phyloP scores from a whole-genome alignment of 2,329 filamentous ascomycete genomes.

The Coniochaeta prunicola region DNA sequence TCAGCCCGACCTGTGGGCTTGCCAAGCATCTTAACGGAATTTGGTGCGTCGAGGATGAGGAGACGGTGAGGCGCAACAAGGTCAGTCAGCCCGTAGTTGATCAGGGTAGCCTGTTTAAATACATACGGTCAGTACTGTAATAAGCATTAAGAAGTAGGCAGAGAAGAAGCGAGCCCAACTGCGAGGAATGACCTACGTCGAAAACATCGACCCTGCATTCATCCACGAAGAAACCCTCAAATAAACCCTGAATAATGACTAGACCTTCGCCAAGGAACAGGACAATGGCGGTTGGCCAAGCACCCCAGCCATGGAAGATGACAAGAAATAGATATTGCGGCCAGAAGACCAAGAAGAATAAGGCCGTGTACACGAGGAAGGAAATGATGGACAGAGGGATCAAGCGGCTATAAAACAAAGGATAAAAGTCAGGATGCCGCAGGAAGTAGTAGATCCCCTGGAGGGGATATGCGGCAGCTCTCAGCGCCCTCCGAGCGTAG shows the following conservation, averaged over 20 bases:
- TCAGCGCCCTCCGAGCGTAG: constrained; percentile 35
- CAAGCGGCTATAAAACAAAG: constrained; percentile 69
- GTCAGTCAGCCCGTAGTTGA: constrained; percentile 64
- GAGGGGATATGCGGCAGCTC: constrained; percentile 48
- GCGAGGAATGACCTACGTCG: constrained; percentile 46
- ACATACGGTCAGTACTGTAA: constrained; percentile 13
- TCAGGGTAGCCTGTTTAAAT: constrained; percentile 53
- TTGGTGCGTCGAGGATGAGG: constrained; percentile 58
- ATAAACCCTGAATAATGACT: constrained; percentile 61
- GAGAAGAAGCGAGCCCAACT: neutral
- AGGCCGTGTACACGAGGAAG: constrained; percentile 70
- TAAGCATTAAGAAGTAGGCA: neutral
- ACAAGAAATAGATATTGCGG: constrained; percentile 85
- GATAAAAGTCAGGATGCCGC: constrained; percentile 71
- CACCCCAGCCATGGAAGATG: constrained; percentile 78
- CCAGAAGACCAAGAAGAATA: constrained; percentile 83
- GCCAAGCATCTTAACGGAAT: constrained; percentile 72
- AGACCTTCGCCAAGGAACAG: constrained; percentile 78
- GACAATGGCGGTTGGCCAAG: constrained; percentile 85
- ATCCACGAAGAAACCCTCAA: constrained; percentile 77
- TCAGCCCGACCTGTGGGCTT: constrained; percentile 70
- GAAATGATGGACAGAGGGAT: constrained; percentile 79
- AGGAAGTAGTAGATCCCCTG: constrained; percentile 79
- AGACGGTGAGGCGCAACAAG: constrained; percentile 62
- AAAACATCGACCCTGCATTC: constrained; percentile 76